Conservation (phyloP, 768 basidiomycete species). For the Serpula lacrymans region DNA sequence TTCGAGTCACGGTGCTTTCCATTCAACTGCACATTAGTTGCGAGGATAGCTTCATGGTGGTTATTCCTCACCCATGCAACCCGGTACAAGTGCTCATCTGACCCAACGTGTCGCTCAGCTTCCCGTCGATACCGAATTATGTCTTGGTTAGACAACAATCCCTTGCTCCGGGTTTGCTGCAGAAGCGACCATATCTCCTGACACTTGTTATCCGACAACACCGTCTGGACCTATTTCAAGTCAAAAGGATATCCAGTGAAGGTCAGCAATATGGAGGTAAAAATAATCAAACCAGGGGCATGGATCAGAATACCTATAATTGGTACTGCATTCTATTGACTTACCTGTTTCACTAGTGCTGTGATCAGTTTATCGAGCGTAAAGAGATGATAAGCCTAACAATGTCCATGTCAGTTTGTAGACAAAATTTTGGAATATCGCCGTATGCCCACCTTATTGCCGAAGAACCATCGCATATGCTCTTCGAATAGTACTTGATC, state of each 20-base stretch:
- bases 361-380: conserved; percentile 92
- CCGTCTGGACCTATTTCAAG: conserved; percentile 73
- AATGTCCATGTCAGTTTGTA: conserved; percentile 25
- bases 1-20: conserved; percentile 52
- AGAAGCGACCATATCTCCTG: conserved; percentile 82
- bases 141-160: conserved; percentile 56
- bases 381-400: conserved; percentile 85
- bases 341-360: conserved; percentile 88
- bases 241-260: neutral
- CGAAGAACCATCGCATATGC: conserved; percentile 92
- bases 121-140: conserved; percentile 75
- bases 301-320: neutral
- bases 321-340: conserved; percentile 12
- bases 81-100: conserved; percentile 74
- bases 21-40: conserved; percentile 6
- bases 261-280: conserved; percentile 1
- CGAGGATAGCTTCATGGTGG: conserved; percentile 8
- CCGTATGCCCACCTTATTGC: conserved; percentile 61
- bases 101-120: conserved; percentile 71
- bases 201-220: conserved; percentile 79
- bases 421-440: neutral
- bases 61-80: conserved; percentile 68
- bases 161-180: conserved; percentile 56
- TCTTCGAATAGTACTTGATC: conserved; percentile 94
- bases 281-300: neutral